phyloP scores from a whole-genome alignment of 2,329 filamentous ascomycete species.

The Calonectria crousiana region DNA sequence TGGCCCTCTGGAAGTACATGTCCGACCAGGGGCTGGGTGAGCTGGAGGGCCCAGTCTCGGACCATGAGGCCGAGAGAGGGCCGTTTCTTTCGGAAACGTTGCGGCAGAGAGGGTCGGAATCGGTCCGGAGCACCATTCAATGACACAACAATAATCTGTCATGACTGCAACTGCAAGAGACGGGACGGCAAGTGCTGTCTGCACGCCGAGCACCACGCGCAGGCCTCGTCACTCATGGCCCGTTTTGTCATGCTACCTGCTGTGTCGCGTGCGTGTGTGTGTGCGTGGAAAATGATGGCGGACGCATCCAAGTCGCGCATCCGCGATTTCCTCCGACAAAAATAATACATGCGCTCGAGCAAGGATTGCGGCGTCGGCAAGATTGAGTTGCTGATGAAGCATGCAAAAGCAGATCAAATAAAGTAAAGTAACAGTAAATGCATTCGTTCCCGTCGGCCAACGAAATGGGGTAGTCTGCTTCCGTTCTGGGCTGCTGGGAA shows the following conservation, averaged over 20 bases:
- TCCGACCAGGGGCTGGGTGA: slow-evolving; percentile 9
- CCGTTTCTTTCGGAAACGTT: slow-evolving; percentile 9
- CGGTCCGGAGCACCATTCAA: slow-evolving; percentile 19
- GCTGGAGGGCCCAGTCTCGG: slow-evolving; percentile 15
- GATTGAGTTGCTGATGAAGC: slow-evolving; percentile 4
- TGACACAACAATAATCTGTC: slow-evolving; percentile 15
- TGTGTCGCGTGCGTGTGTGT: not conserved
- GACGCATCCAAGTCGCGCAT: not conserved
- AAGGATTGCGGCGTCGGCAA: slow-evolving; percentile 2
- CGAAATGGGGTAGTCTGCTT: slow-evolving; percentile 23
- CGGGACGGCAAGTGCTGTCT: not conserved
- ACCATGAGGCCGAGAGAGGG: slow-evolving; percentile 7
- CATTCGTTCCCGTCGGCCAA: slow-evolving; percentile 1
- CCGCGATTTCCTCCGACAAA: slow-evolving; percentile 20
- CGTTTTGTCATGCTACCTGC: not conserved
- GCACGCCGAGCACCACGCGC: not conserved
- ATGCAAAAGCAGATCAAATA: slow-evolving; percentile 19
- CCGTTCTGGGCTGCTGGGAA: slow-evolving; percentile 24
- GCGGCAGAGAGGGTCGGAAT: slow-evolving; percentile 21
- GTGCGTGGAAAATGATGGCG: not conserved
- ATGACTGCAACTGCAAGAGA: not conserved
- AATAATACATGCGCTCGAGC: not conserved
- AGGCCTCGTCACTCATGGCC: not conserved
- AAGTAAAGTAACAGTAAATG: slow-evolving; percentile 15
- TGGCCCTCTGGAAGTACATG: slow-evolving; percentile 21